Evolutionary conservation across 257 asterid species (phyloP).

Genomic region (Catharanthus roseus): DNA sequence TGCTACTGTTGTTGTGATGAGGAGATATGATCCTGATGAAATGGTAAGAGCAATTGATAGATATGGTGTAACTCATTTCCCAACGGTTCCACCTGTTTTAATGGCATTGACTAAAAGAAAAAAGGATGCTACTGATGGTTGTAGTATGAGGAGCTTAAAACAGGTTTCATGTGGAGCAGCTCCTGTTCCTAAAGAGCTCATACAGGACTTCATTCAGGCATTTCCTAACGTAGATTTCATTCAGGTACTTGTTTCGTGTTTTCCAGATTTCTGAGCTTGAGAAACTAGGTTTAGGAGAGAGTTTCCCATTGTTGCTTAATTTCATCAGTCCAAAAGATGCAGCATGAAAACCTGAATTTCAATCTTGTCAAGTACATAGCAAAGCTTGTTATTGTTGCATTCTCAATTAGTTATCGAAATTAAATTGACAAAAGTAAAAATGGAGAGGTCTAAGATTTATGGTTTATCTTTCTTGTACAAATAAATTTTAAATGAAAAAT

Average conservation of each 20-base stretch:
- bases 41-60: constrained; percentile 56
- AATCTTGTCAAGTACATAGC: too few relatives aligned
- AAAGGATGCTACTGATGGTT: constrained; percentile 23
- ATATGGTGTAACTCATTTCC: constrained; percentile 65
- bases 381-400: background rate
- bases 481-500: background rate
- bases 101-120: constrained; percentile 46
- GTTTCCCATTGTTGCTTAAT: background rate
- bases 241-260: constrained; percentile 43
- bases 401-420: background rate
- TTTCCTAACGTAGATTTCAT: constrained; percentile 69
- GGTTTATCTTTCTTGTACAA: background rate
- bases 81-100: constrained; percentile 58
- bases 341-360: background rate
- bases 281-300: background rate
- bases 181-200: constrained; percentile 36
- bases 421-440: background rate
- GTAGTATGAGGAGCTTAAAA: constrained; percentile 47
- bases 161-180: constrained; percentile 89
- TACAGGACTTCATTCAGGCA: constrained; percentile 45
- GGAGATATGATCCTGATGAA: constrained; percentile 42
- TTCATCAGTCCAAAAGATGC: background rate
- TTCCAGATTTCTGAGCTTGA: background rate
- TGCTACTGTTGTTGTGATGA: constrained; percentile 51
- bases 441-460: background rate